Evolutionary conservation across 1,139 yeast genomes (phyloP).

Genomic region (Ogataea hybrid): DNA sequence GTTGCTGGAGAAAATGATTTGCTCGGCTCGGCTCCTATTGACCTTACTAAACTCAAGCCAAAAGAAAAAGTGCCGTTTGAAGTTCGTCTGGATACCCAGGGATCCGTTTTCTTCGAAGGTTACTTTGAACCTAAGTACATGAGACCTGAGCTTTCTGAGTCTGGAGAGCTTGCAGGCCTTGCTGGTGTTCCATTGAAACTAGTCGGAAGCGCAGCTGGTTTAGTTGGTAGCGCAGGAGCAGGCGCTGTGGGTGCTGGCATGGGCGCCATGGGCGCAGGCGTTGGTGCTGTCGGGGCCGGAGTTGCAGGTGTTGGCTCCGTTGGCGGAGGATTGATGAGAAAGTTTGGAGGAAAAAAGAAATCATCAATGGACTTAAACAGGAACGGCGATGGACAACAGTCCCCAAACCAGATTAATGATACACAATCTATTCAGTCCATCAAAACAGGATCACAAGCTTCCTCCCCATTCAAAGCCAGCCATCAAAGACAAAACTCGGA

Average conservation of each 20-base stretch:
- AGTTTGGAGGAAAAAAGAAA: slow-evolving; percentile 16
- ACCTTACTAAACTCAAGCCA: slow-evolving; percentile 48
- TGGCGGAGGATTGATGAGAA: slow-evolving; percentile 24
- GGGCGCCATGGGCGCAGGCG: slow-evolving; percentile 8
- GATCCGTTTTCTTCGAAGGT: slow-evolving; percentile 50
- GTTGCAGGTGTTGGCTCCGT: slow-evolving; percentile 21
- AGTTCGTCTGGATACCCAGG: slow-evolving; percentile 58
- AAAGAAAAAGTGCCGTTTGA: slow-evolving; percentile 44
- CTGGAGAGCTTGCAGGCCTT: slow-evolving; percentile 36
- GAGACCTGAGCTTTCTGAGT: slow-evolving; percentile 51
- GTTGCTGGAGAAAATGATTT: slow-evolving; percentile 64
- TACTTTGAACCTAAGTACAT: slow-evolving; percentile 65
- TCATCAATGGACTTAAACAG: slow-evolving; percentile 16
- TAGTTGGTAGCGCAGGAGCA: slow-evolving; percentile 34
- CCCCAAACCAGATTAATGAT: slow-evolving; percentile 19
- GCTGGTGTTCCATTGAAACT: slow-evolving; percentile 49
- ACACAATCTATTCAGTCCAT: slow-evolving; percentile 28
- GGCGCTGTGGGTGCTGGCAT: slow-evolving; percentile 17
- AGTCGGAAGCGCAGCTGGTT: slow-evolving; percentile 40
- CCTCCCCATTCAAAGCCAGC: slow-evolving; percentile 21
- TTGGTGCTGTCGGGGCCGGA: slow-evolving; percentile 16
- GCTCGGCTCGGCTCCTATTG: slow-evolving; percentile 52
- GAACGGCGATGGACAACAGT: slow-evolving; percentile 13
- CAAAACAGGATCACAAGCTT: slow-evolving; percentile 34
- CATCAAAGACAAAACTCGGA: slow-evolving; percentile 32